Conservation (phyloP, 2,329 filamentous ascomycete species). For the Xylariomycetidae sp. region DNA sequence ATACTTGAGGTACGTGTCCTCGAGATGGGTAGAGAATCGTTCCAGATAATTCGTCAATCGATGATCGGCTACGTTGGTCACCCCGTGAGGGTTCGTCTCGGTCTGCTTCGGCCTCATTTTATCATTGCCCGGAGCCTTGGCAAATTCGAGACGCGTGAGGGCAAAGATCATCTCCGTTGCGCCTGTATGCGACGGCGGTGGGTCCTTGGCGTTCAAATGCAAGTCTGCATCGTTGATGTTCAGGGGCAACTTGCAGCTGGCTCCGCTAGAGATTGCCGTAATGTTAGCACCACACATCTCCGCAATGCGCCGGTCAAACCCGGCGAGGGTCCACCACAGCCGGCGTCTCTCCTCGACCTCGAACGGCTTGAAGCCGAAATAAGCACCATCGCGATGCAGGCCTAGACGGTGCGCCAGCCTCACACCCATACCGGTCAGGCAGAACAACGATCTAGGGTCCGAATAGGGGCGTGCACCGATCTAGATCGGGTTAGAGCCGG, state of each 20-base stretch:
- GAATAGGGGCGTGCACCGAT: constrained; percentile 52
- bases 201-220: constrained; percentile 51
- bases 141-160: constrained; percentile 52
- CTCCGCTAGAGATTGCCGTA: constrained; percentile 48
- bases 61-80: constrained; percentile 46
- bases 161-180: constrained; percentile 59
- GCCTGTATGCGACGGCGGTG: constrained; percentile 42
- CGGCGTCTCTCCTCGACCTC: constrained; percentile 68
- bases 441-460: constrained; percentile 57
- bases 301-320: constrained; percentile 64
- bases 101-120: constrained; percentile 31
- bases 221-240: constrained; percentile 61
- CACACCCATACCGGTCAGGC: constrained; percentile 60
- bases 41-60: constrained; percentile 47
- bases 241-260: constrained; percentile 53
- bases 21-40: constrained; percentile 50
- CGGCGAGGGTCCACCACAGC: constrained; percentile 68
- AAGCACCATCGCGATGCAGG: constrained; percentile 58
- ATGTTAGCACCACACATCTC: constrained; percentile 60
- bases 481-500: constrained; percentile 33
- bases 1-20: constrained; percentile 49
- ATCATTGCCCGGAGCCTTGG: constrained; percentile 47
- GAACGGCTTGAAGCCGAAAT: constrained; percentile 48
- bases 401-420: constrained; percentile 66
- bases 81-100: constrained; percentile 33